Evolutionary conservation across 2,329 filamentous ascomycete genomes (phyloP), one percentile per base, ranked within the genome.

Genomic region (Mariannaea elegans): DNA sequence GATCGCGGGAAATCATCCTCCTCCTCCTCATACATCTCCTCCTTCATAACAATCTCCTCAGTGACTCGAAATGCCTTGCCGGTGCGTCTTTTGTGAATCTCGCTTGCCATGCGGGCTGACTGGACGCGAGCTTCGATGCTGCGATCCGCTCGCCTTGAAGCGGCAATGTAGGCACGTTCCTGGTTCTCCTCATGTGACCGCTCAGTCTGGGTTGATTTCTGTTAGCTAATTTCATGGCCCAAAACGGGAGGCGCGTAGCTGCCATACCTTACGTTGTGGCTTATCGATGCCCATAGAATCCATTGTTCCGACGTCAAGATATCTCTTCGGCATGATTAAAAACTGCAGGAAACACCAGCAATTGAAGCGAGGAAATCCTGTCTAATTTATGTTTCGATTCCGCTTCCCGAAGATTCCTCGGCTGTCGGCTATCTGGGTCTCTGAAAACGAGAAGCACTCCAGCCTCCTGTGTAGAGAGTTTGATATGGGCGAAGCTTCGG

Each of bases 21-120:
- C 71, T 97, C 92, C 75, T 97, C 94, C 71, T 97, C 93, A 73
- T 97, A 97, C 92, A 97, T 97, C 74, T 96, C 93, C 74, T 97
- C 94, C 63, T 92, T 93, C 67, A 91, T 81, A 12, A 97, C 93
- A 23, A 95, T 93, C 71, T 95, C 86, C 75, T 94, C 90, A 23
- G 90, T 93, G 58, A 97, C 91, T 67, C 89, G 88, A 60, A 97
- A 83, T 2, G 85, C 87, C 67, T 93, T 91, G 36, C 94, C 94
- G 0, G 94, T 97, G 16, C 93, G 88, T 74, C 89, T 86, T 79
- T 93, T 93, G 82, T 97, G 94, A 34, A 97, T 92, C 70, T 93
- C 89, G n/a, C 94, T 97, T 6, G 94, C 94, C 76, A 92, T 87
- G 50, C 88, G 85, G 13, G 94, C 94, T 3, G 94, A 97, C 73